phyloP scores from a whole-genome alignment of 352 stramenopile genomes.

The Phytophthora crassamura region DNA sequence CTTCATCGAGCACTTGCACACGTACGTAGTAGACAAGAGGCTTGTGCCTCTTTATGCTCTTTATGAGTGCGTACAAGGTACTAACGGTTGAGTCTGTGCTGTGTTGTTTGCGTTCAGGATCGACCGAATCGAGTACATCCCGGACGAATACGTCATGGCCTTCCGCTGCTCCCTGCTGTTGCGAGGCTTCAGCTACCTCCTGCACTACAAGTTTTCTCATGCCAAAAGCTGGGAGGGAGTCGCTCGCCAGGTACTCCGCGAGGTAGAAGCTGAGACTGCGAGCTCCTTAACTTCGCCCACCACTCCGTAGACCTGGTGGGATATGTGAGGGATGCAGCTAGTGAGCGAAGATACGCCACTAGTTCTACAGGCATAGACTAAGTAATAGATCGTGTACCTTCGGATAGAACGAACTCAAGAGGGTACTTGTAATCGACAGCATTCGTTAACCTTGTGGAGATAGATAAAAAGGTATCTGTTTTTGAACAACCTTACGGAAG shows the following conservation, averaged over 20 bases:
- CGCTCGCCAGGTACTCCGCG: conserved; percentile 65
- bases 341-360: too few relatives aligned
- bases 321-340: too few relatives aligned
- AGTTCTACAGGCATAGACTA: too few relatives aligned
- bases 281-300: not conserved
- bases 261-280: conserved; percentile 38
- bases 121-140: conserved; percentile 82
- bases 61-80: not conserved
- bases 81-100: conserved; percentile 11
- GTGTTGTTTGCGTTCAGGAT: conserved; percentile 47
- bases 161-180: conserved; percentile 87
- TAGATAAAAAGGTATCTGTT: too few relatives aligned
- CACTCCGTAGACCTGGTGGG: conserved; percentile 4
- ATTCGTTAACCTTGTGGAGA: too few relatives aligned
- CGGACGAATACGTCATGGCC: conserved; percentile 90
- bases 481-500: too few relatives aligned
- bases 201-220: conserved; percentile 90
- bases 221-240: conserved; percentile 81
- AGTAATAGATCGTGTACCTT: too few relatives aligned
- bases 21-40: conserved; percentile 41
- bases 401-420: too few relatives aligned
- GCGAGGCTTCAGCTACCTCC: conserved; percentile 83
- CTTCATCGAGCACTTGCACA: conserved; percentile 87
- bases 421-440: too few relatives aligned
- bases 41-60: not conserved